These are phyloP conservation scores for Neofusicoccum sp. DNA, from an alignment of 2,329 filamentous ascomycete genomes.

Conservation along the genomic window DNA sequence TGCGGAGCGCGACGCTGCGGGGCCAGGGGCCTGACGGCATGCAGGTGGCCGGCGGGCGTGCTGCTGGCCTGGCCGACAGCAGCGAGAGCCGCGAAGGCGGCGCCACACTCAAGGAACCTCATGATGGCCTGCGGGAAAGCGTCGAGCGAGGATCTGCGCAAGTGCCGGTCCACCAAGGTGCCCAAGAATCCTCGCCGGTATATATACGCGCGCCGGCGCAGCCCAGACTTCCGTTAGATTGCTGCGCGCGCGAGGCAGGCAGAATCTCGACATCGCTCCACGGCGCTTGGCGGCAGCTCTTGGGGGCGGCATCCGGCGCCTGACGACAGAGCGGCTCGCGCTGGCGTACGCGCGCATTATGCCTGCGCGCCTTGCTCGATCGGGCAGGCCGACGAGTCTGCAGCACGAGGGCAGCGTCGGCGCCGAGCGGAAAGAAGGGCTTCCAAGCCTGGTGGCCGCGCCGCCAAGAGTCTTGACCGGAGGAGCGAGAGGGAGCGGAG, in stretches of 20 bases:
- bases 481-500: not conserved
- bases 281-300: not conserved
- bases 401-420: not conserved
- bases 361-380: not conserved
- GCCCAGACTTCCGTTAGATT: not conserved
- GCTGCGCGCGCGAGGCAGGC: not conserved
- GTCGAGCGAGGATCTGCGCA: not conserved
- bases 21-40: not conserved
- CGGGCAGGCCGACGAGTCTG: not conserved
- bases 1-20: not conserved
- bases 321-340: not conserved
- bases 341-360: not conserved
- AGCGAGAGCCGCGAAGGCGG: not conserved
- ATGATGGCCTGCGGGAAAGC: not conserved
- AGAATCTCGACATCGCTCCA: not conserved
- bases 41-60: not conserved
- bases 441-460: not conserved
- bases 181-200: not conserved
- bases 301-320: not conserved
- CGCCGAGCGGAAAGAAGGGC: conserved; percentile 4
- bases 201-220: not conserved
- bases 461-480: not conserved
- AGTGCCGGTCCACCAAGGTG: not conserved
- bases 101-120: not conserved
- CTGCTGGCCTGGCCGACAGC: not conserved